A percentile compares a stretch with the other conserved stretches of the same genome.
Evolutionary conservation across 2,329 filamentous ascomycete genomes (phyloP).

Genomic region (Colletotrichum sojae): DNA sequence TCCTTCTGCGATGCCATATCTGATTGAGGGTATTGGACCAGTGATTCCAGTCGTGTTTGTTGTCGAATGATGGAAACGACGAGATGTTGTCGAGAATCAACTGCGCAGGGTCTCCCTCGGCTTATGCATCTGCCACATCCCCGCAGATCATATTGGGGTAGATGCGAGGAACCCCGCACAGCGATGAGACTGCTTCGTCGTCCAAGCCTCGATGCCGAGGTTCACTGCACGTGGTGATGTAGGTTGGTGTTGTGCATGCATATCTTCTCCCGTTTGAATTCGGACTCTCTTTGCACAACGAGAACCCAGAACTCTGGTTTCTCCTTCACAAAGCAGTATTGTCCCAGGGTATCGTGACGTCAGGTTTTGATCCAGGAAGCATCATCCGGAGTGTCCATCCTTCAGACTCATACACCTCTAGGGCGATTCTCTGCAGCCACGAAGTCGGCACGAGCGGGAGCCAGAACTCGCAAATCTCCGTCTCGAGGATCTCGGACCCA

Average conservation of each 20-base stretch:
- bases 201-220: too few relatives aligned
- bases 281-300: background rate
- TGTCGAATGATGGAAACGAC: too few relatives aligned
- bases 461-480: constrained; percentile 50
- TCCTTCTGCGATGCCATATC: constrained; percentile 12
- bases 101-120: too few relatives aligned
- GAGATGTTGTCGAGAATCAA: too few relatives aligned
- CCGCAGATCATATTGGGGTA: too few relatives aligned
- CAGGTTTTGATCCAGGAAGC: constrained; percentile 48
- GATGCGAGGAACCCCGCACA: too few relatives aligned
- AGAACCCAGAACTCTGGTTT: background rate
- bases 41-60: too few relatives aligned
- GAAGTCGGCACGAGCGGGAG: constrained; percentile 48
- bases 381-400: constrained; percentile 52
- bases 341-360: constrained; percentile 15
- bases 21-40: background rate
- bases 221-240: too few relatives aligned
- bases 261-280: too few relatives aligned
- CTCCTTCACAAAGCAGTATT: background rate
- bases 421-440: constrained; percentile 49
- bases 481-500: constrained; percentile 33
- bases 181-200: too few relatives aligned
- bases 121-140: too few relatives aligned
- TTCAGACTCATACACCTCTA: constrained; percentile 44
- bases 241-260: too few relatives aligned